Evolutionary conservation across 1,284 basidiomycete species (phyloP), one percentile per base, ranked within the genome.

Genomic region (Heterobasidion parviporum): DNA sequence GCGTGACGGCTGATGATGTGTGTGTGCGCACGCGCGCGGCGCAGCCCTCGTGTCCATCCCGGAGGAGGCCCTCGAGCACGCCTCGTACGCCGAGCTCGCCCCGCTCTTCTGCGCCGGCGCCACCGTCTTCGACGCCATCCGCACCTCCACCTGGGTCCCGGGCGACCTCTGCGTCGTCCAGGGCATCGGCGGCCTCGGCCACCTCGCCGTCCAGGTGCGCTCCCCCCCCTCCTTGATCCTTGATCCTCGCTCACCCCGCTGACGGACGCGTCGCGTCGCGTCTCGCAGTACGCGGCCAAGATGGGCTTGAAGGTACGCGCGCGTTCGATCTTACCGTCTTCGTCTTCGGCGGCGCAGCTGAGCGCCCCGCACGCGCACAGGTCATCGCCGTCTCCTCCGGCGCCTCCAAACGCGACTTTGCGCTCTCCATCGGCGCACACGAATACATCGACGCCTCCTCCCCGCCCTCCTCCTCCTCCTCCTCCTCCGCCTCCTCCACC

Each of bases 141-240:
- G 33, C 14, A 15, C 32, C 8, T 36, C 33, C 7, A 56, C 57
- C n/a, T 56, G 56, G 44, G 10, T 18, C 1, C 61, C 66, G n/a
- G 66, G 66, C 3, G 67, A 67, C 43, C 56, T 62, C 50, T 64
- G 66, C 45, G 61, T 66, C 6, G 58, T 70, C 3, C 68, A 70
- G 56, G 68, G 68, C 48, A 67, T 70, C 53, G 69, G 69, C 50
- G 67, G 67, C 12, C 60, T 67, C 33, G 65, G 67, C 14, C 67
- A 67, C 47, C 61, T 67, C 41, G 64, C 63, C 7, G 56, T 68
- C 38, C 61, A 66, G 57, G 41, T 44, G 14, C 41, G 41, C 16
- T 16, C 3, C 41, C 14, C 14, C 16, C 6, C 14, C 26, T 44
- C 12, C 16, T 3, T 7, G 3, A 43, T 44, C 41, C 41, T 44